Evolutionary conservation across 495 filamentous ascomycete species (phyloP).

Genomic region (Oleoguttula mirabilis): DNA sequence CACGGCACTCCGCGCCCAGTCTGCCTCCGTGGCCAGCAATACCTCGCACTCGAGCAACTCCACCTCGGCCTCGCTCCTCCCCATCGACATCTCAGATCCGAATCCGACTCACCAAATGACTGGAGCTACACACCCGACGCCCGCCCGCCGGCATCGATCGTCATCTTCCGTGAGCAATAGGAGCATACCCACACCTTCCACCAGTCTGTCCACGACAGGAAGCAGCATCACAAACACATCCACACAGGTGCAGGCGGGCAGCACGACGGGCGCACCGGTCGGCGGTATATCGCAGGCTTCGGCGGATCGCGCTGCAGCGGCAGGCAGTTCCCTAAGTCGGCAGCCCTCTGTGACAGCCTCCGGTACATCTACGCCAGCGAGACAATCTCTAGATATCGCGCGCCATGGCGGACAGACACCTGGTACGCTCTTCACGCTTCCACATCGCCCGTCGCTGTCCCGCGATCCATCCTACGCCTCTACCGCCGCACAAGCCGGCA

Average conservation of each 20-base stretch:
- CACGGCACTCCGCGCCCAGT: conserved; percentile 60
- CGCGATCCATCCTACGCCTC: conserved; percentile 12
- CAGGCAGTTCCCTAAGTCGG: conserved; percentile 3
- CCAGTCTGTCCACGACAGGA: conserved; percentile 24
- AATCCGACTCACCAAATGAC: conserved; percentile 39
- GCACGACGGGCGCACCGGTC: conserved; percentile 2
- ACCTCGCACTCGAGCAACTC: conserved; percentile 58
- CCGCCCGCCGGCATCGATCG: conserved; percentile 51
- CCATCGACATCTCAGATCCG: conserved; percentile 25
- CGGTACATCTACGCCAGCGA: conserved; percentile 16
- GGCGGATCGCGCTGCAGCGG: conserved; percentile 20
- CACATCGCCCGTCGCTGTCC: conserved; percentile 14
- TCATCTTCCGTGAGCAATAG: conserved; percentile 50
- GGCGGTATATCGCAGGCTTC: conserved; percentile 20
- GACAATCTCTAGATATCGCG: conserved; percentile 16
- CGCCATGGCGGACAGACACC: conserved; percentile 2
- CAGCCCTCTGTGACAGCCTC: conserved; percentile 14
- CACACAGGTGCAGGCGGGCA: conserved; percentile 24
- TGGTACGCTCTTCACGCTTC: conserved; percentile 15
- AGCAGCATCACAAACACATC: conserved; percentile 39
- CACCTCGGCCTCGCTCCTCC: conserved; percentile 28
- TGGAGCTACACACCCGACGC: conserved; percentile 42
- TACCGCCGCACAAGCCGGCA: conserved; percentile 5
- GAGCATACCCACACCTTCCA: conserved; percentile 37
- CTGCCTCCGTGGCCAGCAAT: conserved; percentile 62